Percentiles rank a stretch among this genome's conserved stretches.
These are phyloP conservation scores for Themeda triandra DNA, from an alignment of 176 grass and related monocot species.

Conservation along the genomic window DNA sequence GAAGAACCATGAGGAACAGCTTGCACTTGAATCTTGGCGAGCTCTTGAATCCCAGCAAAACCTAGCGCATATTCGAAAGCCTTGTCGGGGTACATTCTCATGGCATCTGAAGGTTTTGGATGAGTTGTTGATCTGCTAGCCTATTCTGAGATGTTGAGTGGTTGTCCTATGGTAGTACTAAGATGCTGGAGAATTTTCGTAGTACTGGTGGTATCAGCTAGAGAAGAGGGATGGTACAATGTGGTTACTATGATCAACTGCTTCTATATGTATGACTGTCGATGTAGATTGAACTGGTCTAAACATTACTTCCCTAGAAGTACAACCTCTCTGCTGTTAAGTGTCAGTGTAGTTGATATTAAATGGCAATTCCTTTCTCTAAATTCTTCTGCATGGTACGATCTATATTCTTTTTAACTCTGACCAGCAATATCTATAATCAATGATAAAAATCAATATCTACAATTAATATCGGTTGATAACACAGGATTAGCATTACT, in stretches of 20 bases:
- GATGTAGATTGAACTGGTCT: conserved; percentile 22
- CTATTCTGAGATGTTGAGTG: conserved; percentile 6
- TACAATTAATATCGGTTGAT: background rate
- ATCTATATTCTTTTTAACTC: too few species aligned
- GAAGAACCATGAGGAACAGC: conserved; percentile 68
- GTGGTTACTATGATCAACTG: conserved; percentile 20
- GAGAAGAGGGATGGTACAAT: conserved; percentile 4
- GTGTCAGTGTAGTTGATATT: background rate
- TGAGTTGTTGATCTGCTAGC: background rate
- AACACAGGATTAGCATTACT: too few species aligned
- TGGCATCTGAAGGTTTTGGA: background rate
- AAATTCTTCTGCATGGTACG: background rate
- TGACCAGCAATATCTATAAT: background rate
- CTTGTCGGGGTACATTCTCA: background rate
- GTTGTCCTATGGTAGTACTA: background rate
- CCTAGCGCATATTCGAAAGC: conserved; percentile 3
- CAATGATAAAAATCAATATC: background rate
- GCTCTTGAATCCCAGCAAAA: conserved; percentile 53
- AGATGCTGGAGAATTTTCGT: conserved; percentile 24
- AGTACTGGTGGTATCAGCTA: conserved; percentile 5
- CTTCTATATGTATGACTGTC: conserved; percentile 20
- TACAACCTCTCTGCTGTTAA: background rate
- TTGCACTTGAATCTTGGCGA: conserved; percentile 71
- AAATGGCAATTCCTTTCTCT: too few species aligned
- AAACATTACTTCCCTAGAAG: background rate